Base-by-base conservation (phyloP, 345 rosid species). In the Aquilaria yunnanensis region DNA sequence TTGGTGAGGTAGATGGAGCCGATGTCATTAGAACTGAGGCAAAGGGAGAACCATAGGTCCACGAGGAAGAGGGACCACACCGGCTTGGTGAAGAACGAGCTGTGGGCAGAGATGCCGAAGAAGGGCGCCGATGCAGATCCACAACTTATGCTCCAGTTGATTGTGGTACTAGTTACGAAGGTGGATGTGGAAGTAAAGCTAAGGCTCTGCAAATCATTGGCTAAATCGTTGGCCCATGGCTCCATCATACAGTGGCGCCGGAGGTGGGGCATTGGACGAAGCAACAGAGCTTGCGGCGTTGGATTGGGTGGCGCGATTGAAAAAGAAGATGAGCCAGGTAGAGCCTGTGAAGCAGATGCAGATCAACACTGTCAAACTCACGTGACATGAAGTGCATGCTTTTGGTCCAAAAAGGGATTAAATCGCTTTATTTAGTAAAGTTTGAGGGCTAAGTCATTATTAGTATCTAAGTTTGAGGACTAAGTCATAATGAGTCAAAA, bases 21-120 rank as follows among this genome's bases (percentile, higher is more conserved):
- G 76, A 92, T 92, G 74, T 92, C 96, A 32, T 96, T 96, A 62
- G 96, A 81, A 59, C 96, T 96, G 11, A 92, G 86, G 14, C 96
- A 92, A 72, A 77, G 78, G 65, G 86, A 80, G 78, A 92, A 87
- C 14, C 82, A 68, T 68, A 92, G 80, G 80, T 92, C 96, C 70
- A 92, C 65, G 49, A 92, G 83, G 33, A 91, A 78, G 56, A 82
- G 82, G 6, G 41, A 34, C 43, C 73, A 60, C 13, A 69, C 67
- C 56, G 75, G 66, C 59, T 80, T 80, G 9, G 87, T 57, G 51
- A 86, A 79, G 83, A 83, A 85, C 0, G 88, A 84, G 50, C 85
- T 68, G 75, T 83, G 86, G 59, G 89, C 72, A 41, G 86, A 85
- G 12, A 85, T 76, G 8, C 86, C 80, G 51, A 87, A 85, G 60